These are phyloP conservation scores for Echinosophora koreensis DNA, from an alignment of 306 rosid species.

Conservation along the genomic window DNA sequence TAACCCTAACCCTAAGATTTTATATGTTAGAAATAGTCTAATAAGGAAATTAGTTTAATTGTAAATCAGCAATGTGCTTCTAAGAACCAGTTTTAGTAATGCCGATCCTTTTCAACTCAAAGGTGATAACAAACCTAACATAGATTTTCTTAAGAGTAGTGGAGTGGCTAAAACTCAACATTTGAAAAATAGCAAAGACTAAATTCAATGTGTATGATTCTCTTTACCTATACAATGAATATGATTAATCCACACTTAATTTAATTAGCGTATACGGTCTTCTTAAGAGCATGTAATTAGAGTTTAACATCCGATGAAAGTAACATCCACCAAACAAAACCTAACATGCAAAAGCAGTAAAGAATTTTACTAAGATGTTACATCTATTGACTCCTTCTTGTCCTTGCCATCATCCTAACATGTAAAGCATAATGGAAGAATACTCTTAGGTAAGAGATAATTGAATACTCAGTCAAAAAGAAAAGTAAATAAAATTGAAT, in stretches of 20 bases:
- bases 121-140: constrained; percentile 44
- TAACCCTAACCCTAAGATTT: background rate
- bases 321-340: constrained; percentile 47
- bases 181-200: constrained; percentile 11
- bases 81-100: constrained; percentile 15
- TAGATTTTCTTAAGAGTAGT: constrained; percentile 20
- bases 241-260: constrained; percentile 8
- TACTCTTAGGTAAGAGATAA: constrained; percentile 13
- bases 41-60: background rate
- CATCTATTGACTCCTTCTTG: background rate
- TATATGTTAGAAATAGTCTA: background rate
- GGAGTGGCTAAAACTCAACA: constrained; percentile 34
- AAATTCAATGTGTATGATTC: background rate
- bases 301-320: constrained; percentile 3
- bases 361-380: constrained; percentile 2
- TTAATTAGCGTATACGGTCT: constrained; percentile 14
- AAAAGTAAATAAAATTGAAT: background rate
- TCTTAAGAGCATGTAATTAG: constrained; percentile 13
- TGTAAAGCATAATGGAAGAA: constrained; percentile 21
- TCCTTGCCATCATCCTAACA: background rate
- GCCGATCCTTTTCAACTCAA: constrained; percentile 33
- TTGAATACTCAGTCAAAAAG: background rate
- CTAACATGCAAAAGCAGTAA: constrained; percentile 33
- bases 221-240: background rate
- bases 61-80: background rate